A percentile compares a stretch with the other conserved stretches of the same genome.
Conservation (phyloP, 1,139 yeast genomes). For the Debaryomycetaceae sp. region DNA sequence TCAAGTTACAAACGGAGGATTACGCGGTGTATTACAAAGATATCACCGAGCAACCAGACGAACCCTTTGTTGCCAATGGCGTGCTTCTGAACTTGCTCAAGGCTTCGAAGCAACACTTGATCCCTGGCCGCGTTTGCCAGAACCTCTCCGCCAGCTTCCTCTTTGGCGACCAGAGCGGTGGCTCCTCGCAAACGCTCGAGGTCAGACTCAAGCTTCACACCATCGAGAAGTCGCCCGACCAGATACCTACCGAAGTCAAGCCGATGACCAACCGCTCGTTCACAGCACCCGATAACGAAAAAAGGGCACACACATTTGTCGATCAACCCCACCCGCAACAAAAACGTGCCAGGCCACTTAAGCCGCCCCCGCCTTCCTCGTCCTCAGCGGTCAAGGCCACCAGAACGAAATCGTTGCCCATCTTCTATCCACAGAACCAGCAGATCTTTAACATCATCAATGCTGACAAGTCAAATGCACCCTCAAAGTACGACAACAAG, state of each 20-base stretch:
- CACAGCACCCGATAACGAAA: conserved; percentile 6
- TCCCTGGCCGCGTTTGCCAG: conserved; percentile 72
- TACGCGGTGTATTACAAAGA: conserved; percentile 72
- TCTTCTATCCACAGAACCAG: conserved; percentile 42
- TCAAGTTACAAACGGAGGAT: conserved; percentile 44
- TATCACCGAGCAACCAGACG: conserved; percentile 66
- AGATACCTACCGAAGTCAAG: conserved; percentile 6
- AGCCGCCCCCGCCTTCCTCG: conserved; percentile 8
- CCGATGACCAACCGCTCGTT: no score
- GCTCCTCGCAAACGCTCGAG: conserved; percentile 57
- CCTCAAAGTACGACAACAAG: conserved; percentile 39
- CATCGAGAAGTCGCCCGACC: conserved; percentile 20
- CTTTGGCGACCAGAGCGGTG: conserved; percentile 39
- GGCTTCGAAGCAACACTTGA: conserved; percentile 28
- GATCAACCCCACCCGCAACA: conserved; percentile 8
- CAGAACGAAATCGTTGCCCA: conserved; percentile 63
- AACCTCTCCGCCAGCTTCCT: conserved; percentile 53
- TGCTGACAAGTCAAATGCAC: conserved; percentile 38
- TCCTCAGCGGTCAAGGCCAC: conserved; percentile 47
- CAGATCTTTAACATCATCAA: conserved; percentile 39
- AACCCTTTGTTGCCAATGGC: conserved; percentile 74
- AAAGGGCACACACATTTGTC: conserved; percentile 8
- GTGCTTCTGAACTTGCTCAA: conserved; percentile 44
- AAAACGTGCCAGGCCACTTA: conserved; percentile 9
- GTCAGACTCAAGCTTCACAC: conserved; percentile 56